Base-by-base conservation (phyloP, 768 basidiomycete species). In the Psilocybe cyanescens region DNA sequence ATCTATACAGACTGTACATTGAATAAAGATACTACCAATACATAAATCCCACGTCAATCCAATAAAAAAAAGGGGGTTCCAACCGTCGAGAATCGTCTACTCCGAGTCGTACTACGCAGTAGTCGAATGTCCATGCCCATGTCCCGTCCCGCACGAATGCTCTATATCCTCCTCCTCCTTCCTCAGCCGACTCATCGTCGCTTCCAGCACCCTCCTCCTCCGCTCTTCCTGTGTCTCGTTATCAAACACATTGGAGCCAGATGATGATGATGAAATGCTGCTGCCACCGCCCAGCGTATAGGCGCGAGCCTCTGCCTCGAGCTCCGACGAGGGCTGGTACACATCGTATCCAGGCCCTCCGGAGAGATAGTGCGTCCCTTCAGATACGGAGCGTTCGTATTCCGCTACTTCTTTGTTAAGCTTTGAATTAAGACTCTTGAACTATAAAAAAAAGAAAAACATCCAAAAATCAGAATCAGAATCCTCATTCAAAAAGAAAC, bases 111-210 rank as follows among this genome's bases (percentile, higher is more conserved):
- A 24, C 1, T 35, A 35, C 11, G 33, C 33, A 6, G 33, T 11
- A 6, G 33, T 35, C 33, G 33, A 35, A 35, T 35, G 33, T 35
- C 24, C 29, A 24, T 48, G 31, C 16, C 41, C 49, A 54, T 35
- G 39, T 17, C 54, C 52, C 31, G 89, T 91, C 28, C 90, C 91
- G 72, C 91, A 92, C 57, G 83, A 85, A 47, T 84, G 77, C 69
- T 92, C 91, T 16, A 91, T 71, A 62, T 91, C 87, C 66, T 91
- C 85, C 58, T 92, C 91, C 65, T 90, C 85, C 64, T 77, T 82
- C 67, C 75, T 78, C 58, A 91, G 68, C 30, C 91, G 81, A 29
- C 73, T 77, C 73, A 85, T 81, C 1, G 89, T 85, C 12, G 91
- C 91, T 11, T 86, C 83, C 37, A 90, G 69, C 50, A 85, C 70